Conservation (phyloP, 2,329 filamentous ascomycete species). For the Hypoxylon sp. region DNA sequence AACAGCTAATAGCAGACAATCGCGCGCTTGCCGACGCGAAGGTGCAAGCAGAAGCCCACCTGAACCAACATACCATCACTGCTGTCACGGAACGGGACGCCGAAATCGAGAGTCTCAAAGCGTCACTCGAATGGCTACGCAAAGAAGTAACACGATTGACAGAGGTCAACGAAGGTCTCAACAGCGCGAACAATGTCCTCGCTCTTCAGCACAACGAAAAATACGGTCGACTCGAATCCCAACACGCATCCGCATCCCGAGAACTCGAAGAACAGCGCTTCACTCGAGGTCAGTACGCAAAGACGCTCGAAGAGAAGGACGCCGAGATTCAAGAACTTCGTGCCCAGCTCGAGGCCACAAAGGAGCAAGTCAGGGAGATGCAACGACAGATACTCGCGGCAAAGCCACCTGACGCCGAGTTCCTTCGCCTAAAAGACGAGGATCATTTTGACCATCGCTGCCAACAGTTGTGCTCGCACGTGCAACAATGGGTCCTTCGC, state of each 20-base stretch:
- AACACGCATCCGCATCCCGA: conserved; percentile 70
- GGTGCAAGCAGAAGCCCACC: conserved; percentile 70
- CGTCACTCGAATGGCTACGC: conserved; percentile 80
- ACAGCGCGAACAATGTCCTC: conserved; percentile 79
- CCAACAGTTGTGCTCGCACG: conserved; percentile 92
- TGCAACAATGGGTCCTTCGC: conserved; percentile 96
- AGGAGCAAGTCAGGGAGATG: conserved; percentile 66
- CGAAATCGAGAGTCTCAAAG: conserved; percentile 84
- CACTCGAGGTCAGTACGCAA: conserved; percentile 68
- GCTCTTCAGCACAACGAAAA: conserved; percentile 78
- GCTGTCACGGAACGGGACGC: conserved; percentile 82
- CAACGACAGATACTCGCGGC: conserved; percentile 65
- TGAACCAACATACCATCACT: conserved; percentile 72
- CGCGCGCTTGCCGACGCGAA: conserved; percentile 78
- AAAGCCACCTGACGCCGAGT: conserved; percentile 71
- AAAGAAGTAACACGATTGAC: conserved; percentile 82
- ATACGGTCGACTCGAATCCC: conserved; percentile 71
- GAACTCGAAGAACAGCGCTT: conserved; percentile 75
- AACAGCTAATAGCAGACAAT: conserved; percentile 87
- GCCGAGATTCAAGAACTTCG: conserved; percentile 81
- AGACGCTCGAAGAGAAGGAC: conserved; percentile 81
- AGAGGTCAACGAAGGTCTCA: conserved; percentile 82
- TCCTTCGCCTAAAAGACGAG: conserved; percentile 83
- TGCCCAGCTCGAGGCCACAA: conserved; percentile 78
- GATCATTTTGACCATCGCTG: conserved; percentile 96